Percentiles rank a stretch among this genome's conserved stretches.
Evolutionary conservation across 2,329 filamentous ascomycete genomes (phyloP).

Genomic region (Blumeriella jaapii): DNA sequence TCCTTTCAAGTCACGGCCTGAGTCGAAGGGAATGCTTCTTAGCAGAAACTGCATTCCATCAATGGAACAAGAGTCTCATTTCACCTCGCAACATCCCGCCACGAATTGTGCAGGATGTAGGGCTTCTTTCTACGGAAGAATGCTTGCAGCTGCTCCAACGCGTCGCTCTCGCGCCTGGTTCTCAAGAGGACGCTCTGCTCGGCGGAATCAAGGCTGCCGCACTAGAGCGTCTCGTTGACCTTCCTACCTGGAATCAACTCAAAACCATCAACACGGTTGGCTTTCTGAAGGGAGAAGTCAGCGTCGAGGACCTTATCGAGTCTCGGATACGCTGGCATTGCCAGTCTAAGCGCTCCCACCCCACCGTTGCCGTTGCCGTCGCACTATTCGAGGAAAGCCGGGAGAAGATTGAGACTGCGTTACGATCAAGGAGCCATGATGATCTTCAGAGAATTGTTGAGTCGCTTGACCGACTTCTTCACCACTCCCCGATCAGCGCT

Average conservation of each 20-base stretch:
- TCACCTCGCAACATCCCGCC: conserved; percentile 19
- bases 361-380: conserved; percentile 26
- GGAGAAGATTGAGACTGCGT: conserved; percentile 3
- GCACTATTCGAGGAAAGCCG: conserved; percentile 31
- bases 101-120: conserved; percentile 33
- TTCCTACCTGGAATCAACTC: conserved; percentile 30
- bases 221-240: conserved; percentile 28
- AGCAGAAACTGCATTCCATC: conserved; percentile 29
- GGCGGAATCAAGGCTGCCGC: conserved; percentile 27
- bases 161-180: conserved; percentile 5
- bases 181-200: conserved; percentile 21
- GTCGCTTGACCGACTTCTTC: conserved; percentile 5
- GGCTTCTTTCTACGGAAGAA: conserved; percentile 31
- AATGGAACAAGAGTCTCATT: conserved; percentile 27
- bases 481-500: conserved; percentile 28
- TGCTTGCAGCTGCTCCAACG: conserved; percentile 30
- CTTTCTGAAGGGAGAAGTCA: conserved; percentile 30
- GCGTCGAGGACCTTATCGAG: conserved; percentile 27
- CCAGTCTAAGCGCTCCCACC: conserved; percentile 28
- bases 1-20: conserved; percentile 31
- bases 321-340: conserved; percentile 32
- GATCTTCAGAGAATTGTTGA: conserved; percentile 6
- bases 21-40: conserved; percentile 31
- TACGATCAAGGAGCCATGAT: conserved; percentile 8
- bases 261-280: conserved; percentile 29